These are phyloP conservation scores for Penicillium soppii DNA, from an alignment of 495 filamentous ascomycete genomes.

Conservation along the genomic window DNA sequence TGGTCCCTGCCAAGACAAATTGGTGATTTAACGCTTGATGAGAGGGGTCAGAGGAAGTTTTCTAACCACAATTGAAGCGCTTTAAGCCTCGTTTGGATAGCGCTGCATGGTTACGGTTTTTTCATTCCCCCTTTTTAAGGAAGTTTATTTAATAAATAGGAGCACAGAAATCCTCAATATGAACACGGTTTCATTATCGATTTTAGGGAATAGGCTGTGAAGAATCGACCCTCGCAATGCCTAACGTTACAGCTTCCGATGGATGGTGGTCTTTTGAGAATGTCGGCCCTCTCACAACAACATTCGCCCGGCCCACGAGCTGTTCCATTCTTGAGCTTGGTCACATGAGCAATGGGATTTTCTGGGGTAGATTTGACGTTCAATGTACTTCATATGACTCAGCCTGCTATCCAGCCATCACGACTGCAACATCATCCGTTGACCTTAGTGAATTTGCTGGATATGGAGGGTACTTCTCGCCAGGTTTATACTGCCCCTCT, in stretches of 20 bases:
- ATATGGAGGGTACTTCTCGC: conserved; percentile 8
- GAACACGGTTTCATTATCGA: no score
- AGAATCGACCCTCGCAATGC: no score
- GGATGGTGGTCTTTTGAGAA: not conserved
- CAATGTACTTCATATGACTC: not conserved
- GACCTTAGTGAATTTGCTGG: not conserved
- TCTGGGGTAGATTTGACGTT: not conserved
- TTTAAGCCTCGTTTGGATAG: not conserved
- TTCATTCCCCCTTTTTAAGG: no score
- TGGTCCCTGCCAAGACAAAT: not conserved
- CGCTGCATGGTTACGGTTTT: no score
- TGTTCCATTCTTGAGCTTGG: not conserved
- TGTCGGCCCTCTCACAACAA: not conserved
- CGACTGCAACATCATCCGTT: not conserved
- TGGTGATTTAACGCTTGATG: not conserved
- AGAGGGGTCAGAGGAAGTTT: not conserved
- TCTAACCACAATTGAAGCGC: not conserved
- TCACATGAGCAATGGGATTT: no score
- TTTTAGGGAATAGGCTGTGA: no score
- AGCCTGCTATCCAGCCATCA: not conserved
- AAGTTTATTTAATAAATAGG: no score
- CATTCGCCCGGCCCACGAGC: not conserved
- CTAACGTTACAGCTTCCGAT: not conserved
- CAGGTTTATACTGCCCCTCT: conserved; percentile 11
- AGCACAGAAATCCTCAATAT: no score